Conservation (phyloP, 768 basidiomycete genomes). For the Tricholoma matsutake region DNA sequence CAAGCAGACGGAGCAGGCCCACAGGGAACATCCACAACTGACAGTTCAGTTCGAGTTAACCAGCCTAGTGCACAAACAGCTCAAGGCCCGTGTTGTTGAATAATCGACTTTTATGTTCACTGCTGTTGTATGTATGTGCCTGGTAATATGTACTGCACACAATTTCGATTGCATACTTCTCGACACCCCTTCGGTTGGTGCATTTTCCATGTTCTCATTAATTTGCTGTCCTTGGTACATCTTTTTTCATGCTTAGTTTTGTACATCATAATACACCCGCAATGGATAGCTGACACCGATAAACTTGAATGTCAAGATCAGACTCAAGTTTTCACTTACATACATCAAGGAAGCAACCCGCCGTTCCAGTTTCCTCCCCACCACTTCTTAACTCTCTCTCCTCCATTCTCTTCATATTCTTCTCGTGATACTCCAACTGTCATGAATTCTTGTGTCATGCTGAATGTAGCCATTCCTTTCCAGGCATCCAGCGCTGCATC, state of each 20-base stretch:
- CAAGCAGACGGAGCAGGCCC: constrained; percentile 61
- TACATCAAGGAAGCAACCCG: constrained; percentile 18
- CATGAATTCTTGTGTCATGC: constrained; percentile 51
- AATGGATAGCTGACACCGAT: constrained; percentile 14
- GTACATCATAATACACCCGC: constrained; percentile 21
- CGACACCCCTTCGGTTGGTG: constrained; percentile 2
- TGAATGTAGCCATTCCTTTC: constrained; percentile 87
- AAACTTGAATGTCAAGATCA: not conserved
- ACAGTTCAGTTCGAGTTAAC: constrained; percentile 65
- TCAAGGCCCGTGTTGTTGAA: constrained; percentile 50
- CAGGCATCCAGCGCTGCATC: constrained; percentile 81
- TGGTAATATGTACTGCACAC: not conserved
- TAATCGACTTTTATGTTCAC: constrained; percentile 16
- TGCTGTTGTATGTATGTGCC: constrained; percentile 4
- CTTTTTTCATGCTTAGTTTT: constrained; percentile 19
- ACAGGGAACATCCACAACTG: constrained; percentile 35
- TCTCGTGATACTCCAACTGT: constrained; percentile 61
- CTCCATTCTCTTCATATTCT: constrained; percentile 90
- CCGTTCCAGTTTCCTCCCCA: constrained; percentile 90
- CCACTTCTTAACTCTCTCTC: constrained; percentile 85
- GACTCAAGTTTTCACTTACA: not conserved
- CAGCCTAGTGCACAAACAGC: constrained; percentile 41
- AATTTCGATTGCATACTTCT: not conserved
- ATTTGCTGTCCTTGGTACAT: constrained; percentile 13
- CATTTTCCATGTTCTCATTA: constrained; percentile 2